Percentiles rank a stretch among this genome's conserved stretches.
Conservation (phyloP, 1,284 basidiomycete genomes). For the Cutaneotrichosporon sp. region DNA sequence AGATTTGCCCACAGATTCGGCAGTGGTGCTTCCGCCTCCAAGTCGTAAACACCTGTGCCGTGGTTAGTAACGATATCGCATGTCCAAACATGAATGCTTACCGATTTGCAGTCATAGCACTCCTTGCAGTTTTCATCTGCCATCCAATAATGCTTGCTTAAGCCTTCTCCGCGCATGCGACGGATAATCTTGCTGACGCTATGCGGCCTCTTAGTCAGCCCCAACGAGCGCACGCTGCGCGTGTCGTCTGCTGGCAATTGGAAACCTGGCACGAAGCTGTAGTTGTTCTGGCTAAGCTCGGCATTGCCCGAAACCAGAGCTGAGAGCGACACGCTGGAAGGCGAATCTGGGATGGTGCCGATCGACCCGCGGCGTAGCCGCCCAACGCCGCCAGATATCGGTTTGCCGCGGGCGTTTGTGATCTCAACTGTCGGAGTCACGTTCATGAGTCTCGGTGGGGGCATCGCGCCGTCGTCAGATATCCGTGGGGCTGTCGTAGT, state of each 20-base stretch:
- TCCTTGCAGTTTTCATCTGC: slow-evolving; percentile 94
- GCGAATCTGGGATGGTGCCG: slow-evolving; percentile 44
- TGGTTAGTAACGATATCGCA: too few relatives aligned
- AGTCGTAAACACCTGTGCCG: slow-evolving; percentile 82
- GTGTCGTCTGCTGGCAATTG: slow-evolving; percentile 44
- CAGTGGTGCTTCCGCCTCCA: slow-evolving; percentile 94
- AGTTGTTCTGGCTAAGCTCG: slow-evolving; percentile 39
- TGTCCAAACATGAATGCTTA: too few relatives aligned
- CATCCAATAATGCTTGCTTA: slow-evolving; percentile 82
- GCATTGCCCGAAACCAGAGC: slow-evolving; percentile 41
- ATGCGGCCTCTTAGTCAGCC: slow-evolving; percentile 60
- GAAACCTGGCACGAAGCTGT: slow-evolving; percentile 45
- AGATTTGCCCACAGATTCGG: slow-evolving; percentile 84
- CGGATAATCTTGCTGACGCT: slow-evolving; percentile 86
- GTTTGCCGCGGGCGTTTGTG: slow-evolving; percentile 3
- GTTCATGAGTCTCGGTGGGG: slow-evolving; percentile 4
- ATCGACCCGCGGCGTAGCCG: slow-evolving; percentile 37
- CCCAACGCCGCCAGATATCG: slow-evolving; percentile 4
- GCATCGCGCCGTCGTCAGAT: background rate
- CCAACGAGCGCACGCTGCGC: slow-evolving; percentile 40
- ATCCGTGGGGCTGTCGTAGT: slow-evolving; percentile 32
- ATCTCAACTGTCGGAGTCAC: slow-evolving; percentile 12
- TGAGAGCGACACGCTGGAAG: slow-evolving; percentile 40
- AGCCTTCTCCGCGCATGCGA: slow-evolving; percentile 71
- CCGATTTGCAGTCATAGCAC: slow-evolving; percentile 77